Evolutionary conservation across 257 asterid species (phyloP).

Genomic region (Haberlea rhodopensis): DNA sequence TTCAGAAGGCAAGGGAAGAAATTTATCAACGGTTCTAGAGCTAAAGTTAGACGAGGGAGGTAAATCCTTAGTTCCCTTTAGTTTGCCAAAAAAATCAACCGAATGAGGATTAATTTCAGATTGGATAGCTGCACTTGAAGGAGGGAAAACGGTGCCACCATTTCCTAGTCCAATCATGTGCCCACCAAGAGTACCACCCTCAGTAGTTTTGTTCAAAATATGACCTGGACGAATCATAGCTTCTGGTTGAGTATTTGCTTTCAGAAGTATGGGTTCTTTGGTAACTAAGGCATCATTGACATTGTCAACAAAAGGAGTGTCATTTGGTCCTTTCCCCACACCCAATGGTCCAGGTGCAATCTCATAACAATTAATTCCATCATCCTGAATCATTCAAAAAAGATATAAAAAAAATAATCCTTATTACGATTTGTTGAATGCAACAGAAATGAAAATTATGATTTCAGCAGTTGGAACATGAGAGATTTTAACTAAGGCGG

Average conservation of each 20-base stretch:
- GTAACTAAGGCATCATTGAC: conserved; percentile 30
- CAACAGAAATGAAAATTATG: no score
- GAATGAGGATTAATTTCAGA: conserved; percentile 28
- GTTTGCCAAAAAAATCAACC: conserved; percentile 29
- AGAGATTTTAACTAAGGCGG: no score
- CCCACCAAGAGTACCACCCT: conserved; percentile 28
- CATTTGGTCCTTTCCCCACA: conserved; percentile 32
- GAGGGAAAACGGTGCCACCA: conserved; percentile 12
- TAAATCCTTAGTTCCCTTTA: conserved; percentile 36
- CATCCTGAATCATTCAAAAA: conserved; percentile 52
- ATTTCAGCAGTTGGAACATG: no score
- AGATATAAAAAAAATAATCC: no score
- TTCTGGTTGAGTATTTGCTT: conserved; percentile 29
- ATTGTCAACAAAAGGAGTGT: conserved; percentile 18
- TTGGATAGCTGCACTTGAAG: no score
- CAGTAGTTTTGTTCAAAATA: conserved; percentile 27
- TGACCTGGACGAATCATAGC: conserved; percentile 30
- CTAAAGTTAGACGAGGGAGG: conserved; percentile 38
- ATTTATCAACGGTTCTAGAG: conserved; percentile 33
- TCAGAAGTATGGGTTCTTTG: conserved; percentile 28
- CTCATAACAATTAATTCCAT: conserved; percentile 42
- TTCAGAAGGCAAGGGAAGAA: conserved; percentile 31
- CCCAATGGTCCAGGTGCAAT: conserved; percentile 30
- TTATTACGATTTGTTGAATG: no score
- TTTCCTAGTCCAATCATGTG: conserved; percentile 29